Evolutionary conservation across 495 filamentous ascomycete genomes (phyloP), one percentile per base, ranked within the genome.

Genomic region (Aspergillus mulundensis): DNA sequence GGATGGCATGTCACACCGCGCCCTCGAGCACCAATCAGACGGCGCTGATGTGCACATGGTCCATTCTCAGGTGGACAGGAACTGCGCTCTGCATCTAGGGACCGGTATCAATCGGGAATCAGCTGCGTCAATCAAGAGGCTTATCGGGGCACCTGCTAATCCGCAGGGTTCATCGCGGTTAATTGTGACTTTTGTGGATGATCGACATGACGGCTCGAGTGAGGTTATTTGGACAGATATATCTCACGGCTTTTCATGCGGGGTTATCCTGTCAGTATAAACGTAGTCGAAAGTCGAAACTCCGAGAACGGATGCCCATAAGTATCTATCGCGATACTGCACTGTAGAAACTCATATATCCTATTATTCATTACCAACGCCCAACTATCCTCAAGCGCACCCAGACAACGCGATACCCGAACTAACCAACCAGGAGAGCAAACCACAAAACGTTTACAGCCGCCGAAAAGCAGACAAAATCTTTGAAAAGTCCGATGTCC

Each of bases 391-490:
- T 15, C n/a, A n/a, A n/a, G n/a, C n/a, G n/a, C n/a, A 28, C 25
- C 25, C 25, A 28, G 8, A 28, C n/a, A 40, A 40, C 38, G 14
- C n/a, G 14, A 2, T 3, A 5, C 15, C 14, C 38, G 3, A 6
- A 40, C 5, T 15, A 12, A 36, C 34, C 34, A 4, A 2, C 11
- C 10, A 11, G 14, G 11, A 7, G 12, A 2, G 11, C 5, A 5
- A 40, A 40, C n/a, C 2, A 18, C 14, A 40, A 40, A 18, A 18
- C n/a, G n/a, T 18, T 24, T 54, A 52, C 48, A 59, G 52, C 36
- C 53, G 53, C 20, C 53, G 47, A 44, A 60, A 59, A 12, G 38
- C 21, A 1, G 45, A 19, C 39, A 59, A 23, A 18, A 59, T 23
- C 39, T 40, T 51, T 40, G 36, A 14, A 20, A 50, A 66, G 28